These are phyloP conservation scores for Debaryomyces udenii DNA, from an alignment of 1,139 yeast genomes.

Conservation along the genomic window DNA sequence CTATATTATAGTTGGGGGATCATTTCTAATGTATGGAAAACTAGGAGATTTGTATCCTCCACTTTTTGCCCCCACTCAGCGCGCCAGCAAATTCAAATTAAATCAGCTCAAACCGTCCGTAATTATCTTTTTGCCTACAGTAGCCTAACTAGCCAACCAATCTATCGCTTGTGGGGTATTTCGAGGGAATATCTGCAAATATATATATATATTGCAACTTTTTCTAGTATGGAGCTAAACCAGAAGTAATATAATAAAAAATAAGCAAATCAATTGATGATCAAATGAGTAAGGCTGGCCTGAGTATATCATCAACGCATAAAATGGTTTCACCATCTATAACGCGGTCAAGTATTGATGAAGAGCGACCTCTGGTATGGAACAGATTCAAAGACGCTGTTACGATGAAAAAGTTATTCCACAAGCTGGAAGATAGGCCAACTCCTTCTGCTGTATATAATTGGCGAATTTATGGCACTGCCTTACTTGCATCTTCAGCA, in stretches of 20 bases:
- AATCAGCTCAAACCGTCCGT: conserved; percentile 1
- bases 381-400: conserved; percentile 5
- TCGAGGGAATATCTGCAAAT: neutral
- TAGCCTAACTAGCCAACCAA: no score
- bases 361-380: conserved; percentile 2
- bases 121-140: neutral
- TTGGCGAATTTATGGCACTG: conserved; percentile 37
- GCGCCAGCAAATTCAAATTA: neutral
- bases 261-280: conserved; percentile 2
- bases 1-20: neutral
- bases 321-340: conserved; percentile 1
- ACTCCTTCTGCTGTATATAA: conserved; percentile 46
- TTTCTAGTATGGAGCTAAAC: neutral
- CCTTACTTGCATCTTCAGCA: conserved; percentile 43
- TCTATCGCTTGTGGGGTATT: conserved; percentile 7
- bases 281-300: conserved; percentile 3
- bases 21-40: neutral
- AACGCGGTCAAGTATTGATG: conserved; percentile 1
- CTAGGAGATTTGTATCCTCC: neutral
- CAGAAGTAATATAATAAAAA: neutral
- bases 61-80: neutral
- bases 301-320: conserved; percentile 1
- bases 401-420: conserved; percentile 31
- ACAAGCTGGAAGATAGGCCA: conserved; percentile 41
- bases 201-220: neutral